phyloP scores from a whole-genome alignment of 495 filamentous ascomycete genomes.

The Hypoxylon cercidicola region DNA sequence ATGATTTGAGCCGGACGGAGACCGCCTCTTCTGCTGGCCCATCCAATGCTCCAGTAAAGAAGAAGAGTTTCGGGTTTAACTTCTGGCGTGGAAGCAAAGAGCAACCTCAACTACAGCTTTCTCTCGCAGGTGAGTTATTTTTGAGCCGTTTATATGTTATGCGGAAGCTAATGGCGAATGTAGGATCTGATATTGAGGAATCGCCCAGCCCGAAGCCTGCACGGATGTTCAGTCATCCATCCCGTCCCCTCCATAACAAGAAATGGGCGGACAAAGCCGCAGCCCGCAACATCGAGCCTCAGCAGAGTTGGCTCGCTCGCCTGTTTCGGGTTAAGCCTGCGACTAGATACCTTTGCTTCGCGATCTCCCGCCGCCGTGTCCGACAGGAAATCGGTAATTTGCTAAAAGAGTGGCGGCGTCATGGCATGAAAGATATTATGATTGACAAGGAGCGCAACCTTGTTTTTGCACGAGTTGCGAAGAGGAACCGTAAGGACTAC shows the following conservation, averaged over 20 bases:
- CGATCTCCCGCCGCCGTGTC: constrained; percentile 70
- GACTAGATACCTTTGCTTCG: constrained; percentile 76
- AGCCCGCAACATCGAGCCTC: constrained; percentile 63
- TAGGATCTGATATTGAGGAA: constrained; percentile 28
- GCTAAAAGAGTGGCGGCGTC: constrained; percentile 80
- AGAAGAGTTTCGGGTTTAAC: constrained; percentile 58
- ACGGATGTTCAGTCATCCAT: constrained; percentile 22
- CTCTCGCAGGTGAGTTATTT: constrained; percentile 48
- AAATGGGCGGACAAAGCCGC: constrained; percentile 25
- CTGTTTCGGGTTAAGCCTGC: constrained; percentile 91
- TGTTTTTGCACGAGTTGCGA: constrained; percentile 78
- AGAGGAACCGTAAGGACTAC: constrained; percentile 75
- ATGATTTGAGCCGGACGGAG: constrained; percentile 24
- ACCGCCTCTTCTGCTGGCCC: constrained; percentile 19
- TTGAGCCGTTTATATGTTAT: background rate
- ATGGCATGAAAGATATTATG: constrained; percentile 79
- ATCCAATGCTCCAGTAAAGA: constrained; percentile 44
- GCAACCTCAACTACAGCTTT: constrained; percentile 46
- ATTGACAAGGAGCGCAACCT: constrained; percentile 78
- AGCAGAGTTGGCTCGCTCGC: constrained; percentile 85
- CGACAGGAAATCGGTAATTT: constrained; percentile 78
- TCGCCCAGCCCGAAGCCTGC: constrained; percentile 10
- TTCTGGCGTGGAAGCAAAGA: constrained; percentile 59
- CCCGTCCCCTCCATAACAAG: constrained; percentile 11
- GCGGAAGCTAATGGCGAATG: constrained; percentile 22